A percentile compares a stretch with the other conserved stretches of the same genome.
These are phyloP conservation scores for Saccharomyces kudriavzevii DNA, from an alignment of 805 yeast species.

Conservation along the genomic window DNA sequence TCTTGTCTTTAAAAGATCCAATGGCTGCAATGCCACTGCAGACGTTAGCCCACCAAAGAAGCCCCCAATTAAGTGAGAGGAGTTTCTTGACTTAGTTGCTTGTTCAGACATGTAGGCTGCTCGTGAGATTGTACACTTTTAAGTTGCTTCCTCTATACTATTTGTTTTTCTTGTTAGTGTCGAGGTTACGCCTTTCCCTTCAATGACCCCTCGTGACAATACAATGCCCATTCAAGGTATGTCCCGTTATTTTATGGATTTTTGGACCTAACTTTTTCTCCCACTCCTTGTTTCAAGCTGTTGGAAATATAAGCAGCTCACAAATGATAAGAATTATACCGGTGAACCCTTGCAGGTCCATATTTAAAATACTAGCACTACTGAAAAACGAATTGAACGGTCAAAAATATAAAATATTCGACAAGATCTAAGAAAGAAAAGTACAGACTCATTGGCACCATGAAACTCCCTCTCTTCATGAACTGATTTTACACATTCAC, in stretches of 20 bases:
- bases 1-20: constrained; percentile 82
- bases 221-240: neutral
- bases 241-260: neutral
- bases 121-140: neutral
- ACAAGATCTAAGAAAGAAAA: neutral
- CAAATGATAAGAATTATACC: neutral
- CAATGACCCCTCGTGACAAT: neutral
- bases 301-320: neutral
- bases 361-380: neutral
- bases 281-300: neutral
- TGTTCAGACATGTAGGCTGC: neutral
- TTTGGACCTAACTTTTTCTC: neutral
- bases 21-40: constrained; percentile 74
- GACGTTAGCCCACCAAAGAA: constrained; percentile 79
- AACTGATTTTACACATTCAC: no score
- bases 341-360: neutral
- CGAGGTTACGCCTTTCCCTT: neutral
- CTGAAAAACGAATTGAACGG: neutral
- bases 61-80: constrained; percentile 65
- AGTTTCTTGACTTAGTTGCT: constrained; percentile 9
- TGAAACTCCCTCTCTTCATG: neutral
- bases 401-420: neutral
- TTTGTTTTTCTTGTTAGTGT: neutral
- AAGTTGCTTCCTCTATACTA: neutral
- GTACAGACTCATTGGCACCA: neutral